phyloP scores from a whole-genome alignment of 495 filamentous ascomycete genomes.

The Neurospora intermedia region DNA sequence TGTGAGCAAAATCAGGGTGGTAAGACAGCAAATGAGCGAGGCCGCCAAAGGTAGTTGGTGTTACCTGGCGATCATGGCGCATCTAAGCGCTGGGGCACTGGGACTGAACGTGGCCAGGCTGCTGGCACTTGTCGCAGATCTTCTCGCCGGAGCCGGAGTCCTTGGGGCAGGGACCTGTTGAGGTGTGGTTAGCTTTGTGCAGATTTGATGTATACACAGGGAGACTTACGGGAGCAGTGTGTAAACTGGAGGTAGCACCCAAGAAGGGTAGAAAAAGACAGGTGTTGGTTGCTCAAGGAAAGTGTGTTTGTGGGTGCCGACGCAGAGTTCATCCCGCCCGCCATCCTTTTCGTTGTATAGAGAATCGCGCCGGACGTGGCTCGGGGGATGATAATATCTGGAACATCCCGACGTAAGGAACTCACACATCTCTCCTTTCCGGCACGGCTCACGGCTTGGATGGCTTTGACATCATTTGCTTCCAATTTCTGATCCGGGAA shows the following conservation, averaged over 20 bases:
- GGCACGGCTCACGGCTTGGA: background rate
- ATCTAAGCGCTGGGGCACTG: constrained; percentile 61
- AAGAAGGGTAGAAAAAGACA: no score
- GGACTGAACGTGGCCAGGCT: constrained; percentile 91
- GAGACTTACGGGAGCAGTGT: constrained; percentile 62
- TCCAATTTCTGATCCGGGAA: background rate
- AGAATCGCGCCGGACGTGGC: background rate
- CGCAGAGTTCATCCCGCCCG: background rate
- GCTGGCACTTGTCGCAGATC: constrained; percentile 99
- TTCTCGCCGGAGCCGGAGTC: constrained; percentile 68
- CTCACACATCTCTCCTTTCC: background rate
- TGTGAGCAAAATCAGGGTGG: constrained; percentile 14
- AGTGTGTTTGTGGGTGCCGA: no score
- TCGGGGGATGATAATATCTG: constrained; percentile 3
- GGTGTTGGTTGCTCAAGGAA: no score
- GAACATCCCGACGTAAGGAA: background rate
- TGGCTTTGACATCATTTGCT: background rate
- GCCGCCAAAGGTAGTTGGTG: constrained; percentile 6
- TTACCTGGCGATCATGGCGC: background rate
- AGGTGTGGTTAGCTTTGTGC: background rate
- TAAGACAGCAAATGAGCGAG: constrained; percentile 13
- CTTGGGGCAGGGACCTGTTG: constrained; percentile 64
- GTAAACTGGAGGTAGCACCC: no score
- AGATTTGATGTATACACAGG: background rate
- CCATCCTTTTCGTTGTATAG: background rate